Evolutionary conservation across 192 early-diverging fungal species (phyloP).

Genomic region (Dissophora ornata): DNA sequence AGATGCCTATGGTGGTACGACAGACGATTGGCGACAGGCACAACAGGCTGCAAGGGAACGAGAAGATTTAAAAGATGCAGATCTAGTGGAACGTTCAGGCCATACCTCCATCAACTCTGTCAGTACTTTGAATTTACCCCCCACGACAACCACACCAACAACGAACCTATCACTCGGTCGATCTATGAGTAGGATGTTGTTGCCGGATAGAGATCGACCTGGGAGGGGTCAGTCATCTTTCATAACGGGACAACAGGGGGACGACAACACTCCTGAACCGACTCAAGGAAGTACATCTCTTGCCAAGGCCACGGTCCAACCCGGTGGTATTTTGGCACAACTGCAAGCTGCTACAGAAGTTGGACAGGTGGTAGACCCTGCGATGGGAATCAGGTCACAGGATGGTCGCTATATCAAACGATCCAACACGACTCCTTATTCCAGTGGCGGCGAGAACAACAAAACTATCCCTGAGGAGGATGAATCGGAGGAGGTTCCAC

Average conservation of each 20-base stretch:
- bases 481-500: not conserved
- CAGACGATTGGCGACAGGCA: conserved; percentile 44
- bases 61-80: conserved; percentile 22
- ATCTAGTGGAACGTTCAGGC: conserved; percentile 13
- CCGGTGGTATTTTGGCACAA: conserved; percentile 38
- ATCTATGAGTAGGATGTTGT: conserved; percentile 22
- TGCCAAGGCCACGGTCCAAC: conserved; percentile 36
- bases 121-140: conserved; percentile 38
- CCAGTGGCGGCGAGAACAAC: conserved; percentile 12
- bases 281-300: conserved; percentile 33
- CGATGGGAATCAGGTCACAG: conserved; percentile 21
- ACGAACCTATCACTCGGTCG: not conserved
- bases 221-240: too few species aligned
- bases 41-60: conserved; percentile 29
- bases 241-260: too few species aligned
- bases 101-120: conserved; percentile 41
- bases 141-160: conserved; percentile 4
- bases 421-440: conserved; percentile 36
- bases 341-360: conserved; percentile 36
- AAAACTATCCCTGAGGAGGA: conserved; percentile 33
- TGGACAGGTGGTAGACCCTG: conserved; percentile 36
- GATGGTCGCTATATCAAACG: conserved; percentile 39
- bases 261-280: conserved; percentile 18
- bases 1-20: conserved; percentile 42
- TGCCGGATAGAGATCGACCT: conserved; percentile 37